These are phyloP conservation scores for Blastocladiella britannica DNA, from an alignment of 192 early-diverging fungal species.

Conservation along the genomic window DNA sequence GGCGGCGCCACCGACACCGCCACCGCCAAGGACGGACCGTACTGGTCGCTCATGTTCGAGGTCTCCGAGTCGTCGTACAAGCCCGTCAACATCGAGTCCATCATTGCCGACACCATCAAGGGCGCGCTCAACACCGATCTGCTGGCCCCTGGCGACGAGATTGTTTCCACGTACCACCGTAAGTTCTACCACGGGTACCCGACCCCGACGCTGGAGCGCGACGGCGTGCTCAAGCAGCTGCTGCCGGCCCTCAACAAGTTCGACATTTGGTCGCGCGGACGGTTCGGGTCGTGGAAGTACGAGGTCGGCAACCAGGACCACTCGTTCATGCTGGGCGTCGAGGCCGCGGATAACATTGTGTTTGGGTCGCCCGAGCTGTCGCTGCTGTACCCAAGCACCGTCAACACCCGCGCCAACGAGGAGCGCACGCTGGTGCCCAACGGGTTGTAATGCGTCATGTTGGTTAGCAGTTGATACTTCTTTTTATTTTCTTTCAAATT, in stretches of 20 bases:
- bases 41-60: conserved; percentile 18
- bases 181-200: conserved; percentile 14
- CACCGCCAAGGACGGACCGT: conserved; percentile 9
- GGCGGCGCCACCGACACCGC: neutral
- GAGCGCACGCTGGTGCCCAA: conserved; percentile 10
- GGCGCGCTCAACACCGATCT: conserved; percentile 13
- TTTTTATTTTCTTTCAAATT: no score
- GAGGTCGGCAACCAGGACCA: conserved; percentile 17
- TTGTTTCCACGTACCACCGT: conserved; percentile 13
- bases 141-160: conserved; percentile 11
- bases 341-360: conserved; percentile 12
- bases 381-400: conserved; percentile 10
- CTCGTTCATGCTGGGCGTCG: conserved; percentile 16
- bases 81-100: conserved; percentile 7
- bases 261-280: conserved; percentile 13
- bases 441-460: no score
- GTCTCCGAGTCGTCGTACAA: conserved; percentile 12
- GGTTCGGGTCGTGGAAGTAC: conserved; percentile 17
- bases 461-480: no score
- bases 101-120: conserved; percentile 13
- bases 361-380: conserved; percentile 16
- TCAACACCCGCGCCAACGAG: conserved; percentile 12
- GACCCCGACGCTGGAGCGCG: conserved; percentile 12
- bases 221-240: conserved; percentile 6
- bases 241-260: conserved; percentile 8